Conservation (phyloP, 2,329 filamentous ascomycete species). For the Colletotrichum gloeosporioides region DNA sequence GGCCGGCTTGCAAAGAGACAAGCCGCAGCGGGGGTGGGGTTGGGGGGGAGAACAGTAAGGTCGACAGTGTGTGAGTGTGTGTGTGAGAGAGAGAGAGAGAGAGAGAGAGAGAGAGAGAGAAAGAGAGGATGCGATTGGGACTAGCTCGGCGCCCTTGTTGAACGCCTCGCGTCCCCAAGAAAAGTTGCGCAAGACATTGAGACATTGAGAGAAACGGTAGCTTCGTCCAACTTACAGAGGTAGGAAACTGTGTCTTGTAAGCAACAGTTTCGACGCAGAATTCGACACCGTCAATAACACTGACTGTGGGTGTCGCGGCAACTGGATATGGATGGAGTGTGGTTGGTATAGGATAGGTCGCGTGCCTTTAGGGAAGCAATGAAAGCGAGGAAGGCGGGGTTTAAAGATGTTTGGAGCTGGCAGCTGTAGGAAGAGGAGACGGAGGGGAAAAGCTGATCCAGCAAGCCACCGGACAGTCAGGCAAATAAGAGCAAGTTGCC, state of each 20-base stretch:
- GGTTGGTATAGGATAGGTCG: neutral
- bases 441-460: neutral
- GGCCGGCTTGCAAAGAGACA: neutral
- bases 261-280: neutral
- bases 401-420: neutral
- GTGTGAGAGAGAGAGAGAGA: neutral
- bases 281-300: neutral
- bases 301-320: neutral
- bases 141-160: slow-evolving; percentile 15
- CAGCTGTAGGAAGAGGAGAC: neutral
- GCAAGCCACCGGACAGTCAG: neutral
- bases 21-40: slow-evolving; percentile 11
- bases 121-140: neutral
- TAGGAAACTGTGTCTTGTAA: neutral
- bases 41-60: neutral
- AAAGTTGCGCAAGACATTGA: slow-evolving; percentile 6
- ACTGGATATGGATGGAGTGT: neutral
- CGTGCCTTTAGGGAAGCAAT: neutral
- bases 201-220: slow-evolving; percentile 8
- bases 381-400: neutral
- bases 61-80: neutral
- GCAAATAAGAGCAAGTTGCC: neutral
- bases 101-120: neutral
- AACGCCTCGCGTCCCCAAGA: slow-evolving; percentile 20
- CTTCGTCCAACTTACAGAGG: neutral